A percentile compares a stretch with the other conserved stretches of the same genome.
phyloP scores from a whole-genome alignment of 805 yeast species.

The Danielia reshetovae region DNA sequence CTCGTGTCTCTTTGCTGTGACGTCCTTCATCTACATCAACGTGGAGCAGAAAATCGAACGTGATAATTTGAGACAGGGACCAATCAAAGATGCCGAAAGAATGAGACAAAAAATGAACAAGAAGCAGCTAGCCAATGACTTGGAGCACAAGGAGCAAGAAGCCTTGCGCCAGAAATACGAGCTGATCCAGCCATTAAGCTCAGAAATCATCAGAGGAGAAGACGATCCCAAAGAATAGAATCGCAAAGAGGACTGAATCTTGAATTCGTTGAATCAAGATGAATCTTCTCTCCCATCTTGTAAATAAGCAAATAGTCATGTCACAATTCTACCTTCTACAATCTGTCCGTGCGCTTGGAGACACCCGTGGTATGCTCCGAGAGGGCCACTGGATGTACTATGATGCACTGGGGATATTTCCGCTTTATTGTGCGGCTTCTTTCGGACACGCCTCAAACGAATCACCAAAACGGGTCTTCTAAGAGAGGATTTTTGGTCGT shows the following conservation, averaged over 20 bases:
- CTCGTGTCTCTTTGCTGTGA: slow-evolving; percentile 51
- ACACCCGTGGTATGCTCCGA: slow-evolving; percentile 37
- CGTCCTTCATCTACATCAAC: slow-evolving; percentile 66
- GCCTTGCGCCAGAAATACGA: slow-evolving; percentile 55
- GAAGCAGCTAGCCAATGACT: slow-evolving; percentile 50
- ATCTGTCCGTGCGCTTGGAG: slow-evolving; percentile 47
- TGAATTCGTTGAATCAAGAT: neutral
- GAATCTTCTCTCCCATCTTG: neutral
- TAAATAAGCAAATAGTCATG: neutral
- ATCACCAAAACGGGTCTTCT: slow-evolving; percentile 43
- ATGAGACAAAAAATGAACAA: slow-evolving; percentile 39
- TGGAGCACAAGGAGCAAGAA: slow-evolving; percentile 65
- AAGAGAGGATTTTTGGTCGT: slow-evolving; percentile 23
- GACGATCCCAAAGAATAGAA: slow-evolving; percentile 9
- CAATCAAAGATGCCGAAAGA: slow-evolving; percentile 75
- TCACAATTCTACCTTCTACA: too few species aligned
- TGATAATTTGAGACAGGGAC: slow-evolving; percentile 73
- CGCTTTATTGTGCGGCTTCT: slow-evolving; percentile 22
- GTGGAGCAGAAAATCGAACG: slow-evolving; percentile 66
- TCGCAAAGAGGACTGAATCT: neutral
- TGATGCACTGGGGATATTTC: slow-evolving; percentile 38
- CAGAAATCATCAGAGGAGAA: slow-evolving; percentile 33
- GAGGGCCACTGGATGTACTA: slow-evolving; percentile 41
- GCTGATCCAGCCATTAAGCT: slow-evolving; percentile 54
- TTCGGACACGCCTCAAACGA: slow-evolving; percentile 31